These are phyloP conservation scores for Monilinia fructicola DNA, from an alignment of 2,329 filamentous ascomycete species.

Conservation along the genomic window DNA sequence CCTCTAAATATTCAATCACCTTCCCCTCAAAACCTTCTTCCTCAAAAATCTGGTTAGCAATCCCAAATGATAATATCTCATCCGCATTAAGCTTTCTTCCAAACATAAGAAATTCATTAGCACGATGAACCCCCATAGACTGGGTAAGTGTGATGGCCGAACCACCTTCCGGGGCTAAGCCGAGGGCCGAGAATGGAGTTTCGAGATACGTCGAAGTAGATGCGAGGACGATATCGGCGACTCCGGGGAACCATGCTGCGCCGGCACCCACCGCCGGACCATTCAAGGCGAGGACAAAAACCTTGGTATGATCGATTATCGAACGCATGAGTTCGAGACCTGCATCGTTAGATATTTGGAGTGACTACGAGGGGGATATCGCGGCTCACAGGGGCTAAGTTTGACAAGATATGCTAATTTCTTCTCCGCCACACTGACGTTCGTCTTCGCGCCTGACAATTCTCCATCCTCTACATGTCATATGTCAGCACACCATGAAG, in stretches of 20 bases:
- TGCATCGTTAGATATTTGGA: neutral
- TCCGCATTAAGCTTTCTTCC: slow-evolving; percentile 47
- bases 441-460: slow-evolving; percentile 22
- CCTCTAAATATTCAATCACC: slow-evolving; percentile 46
- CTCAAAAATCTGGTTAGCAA: slow-evolving; percentile 49
- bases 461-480: slow-evolving; percentile 13
- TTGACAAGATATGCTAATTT: slow-evolving; percentile 33
- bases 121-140: slow-evolving; percentile 50
- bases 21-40: slow-evolving; percentile 45
- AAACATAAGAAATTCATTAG: slow-evolving; percentile 54
- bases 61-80: slow-evolving; percentile 46
- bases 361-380: neutral
- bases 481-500: neutral
- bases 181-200: slow-evolving; percentile 50
- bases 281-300: slow-evolving; percentile 52
- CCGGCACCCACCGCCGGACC: slow-evolving; percentile 52
- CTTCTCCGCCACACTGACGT: slow-evolving; percentile 33
- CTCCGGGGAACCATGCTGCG: slow-evolving; percentile 51
- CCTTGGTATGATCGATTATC: slow-evolving; percentile 52
- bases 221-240: slow-evolving; percentile 51
- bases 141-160: slow-evolving; percentile 48
- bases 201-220: slow-evolving; percentile 48
- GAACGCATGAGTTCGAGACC: slow-evolving; percentile 44
- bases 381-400: slow-evolving; percentile 30
- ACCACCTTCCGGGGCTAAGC: slow-evolving; percentile 51